Base-by-base conservation (phyloP, 2,329 filamentous ascomycete species). In the Diaporthe sp. region DNA sequence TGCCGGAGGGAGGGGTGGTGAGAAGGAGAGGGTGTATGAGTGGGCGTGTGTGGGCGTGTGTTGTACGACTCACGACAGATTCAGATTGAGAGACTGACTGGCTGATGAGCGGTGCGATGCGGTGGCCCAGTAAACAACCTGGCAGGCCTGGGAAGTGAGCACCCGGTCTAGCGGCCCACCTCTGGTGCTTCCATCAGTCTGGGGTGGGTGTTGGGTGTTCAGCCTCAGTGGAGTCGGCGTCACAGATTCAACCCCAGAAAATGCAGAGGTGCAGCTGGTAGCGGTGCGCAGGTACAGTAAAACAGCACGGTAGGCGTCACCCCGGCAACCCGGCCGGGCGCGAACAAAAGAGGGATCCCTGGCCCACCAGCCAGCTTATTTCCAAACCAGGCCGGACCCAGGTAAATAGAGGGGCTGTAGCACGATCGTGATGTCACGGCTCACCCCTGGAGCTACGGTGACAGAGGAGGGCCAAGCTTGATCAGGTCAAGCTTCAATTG, bases 171-270 rank as follows among this genome's bases (percentile, higher is more conserved):
- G 59, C 39, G 59, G 10, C 59, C 59, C 59, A 42, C 59, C 10
- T 19, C 32, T 47, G 35, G n/a, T n/a, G 35, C 22, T 50, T 51
- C 44, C 63, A 25, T 50, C 61, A 53, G 70, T 71, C 56, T 58
- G 56, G 70, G 70, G 70, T 71, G 55, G 56, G n/a, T n/a, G n/a
- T n/a, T n/a, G n/a, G n/a, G 17, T 63, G 56, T 71, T 71, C 70
- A 71, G 70, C 70, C 70, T 71, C 70, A 71, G 70, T 71, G 70
- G 70, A n/a, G 50, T 59, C 53, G n/a, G 42, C 44, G 63, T 53
- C 63, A 53, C 63, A 68, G 63, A 68, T 68, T 68, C 63, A 68
- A 68, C 63, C 63, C 63, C 63, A 53, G 63, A 68, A 68, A 30
- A 39, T 39, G n/a, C 17, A 44, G 15, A 44, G 42, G 42, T 44